Evolutionary conservation across 306 rosid genomes (phyloP).

Genomic region (Arachis hypogaea): DNA sequence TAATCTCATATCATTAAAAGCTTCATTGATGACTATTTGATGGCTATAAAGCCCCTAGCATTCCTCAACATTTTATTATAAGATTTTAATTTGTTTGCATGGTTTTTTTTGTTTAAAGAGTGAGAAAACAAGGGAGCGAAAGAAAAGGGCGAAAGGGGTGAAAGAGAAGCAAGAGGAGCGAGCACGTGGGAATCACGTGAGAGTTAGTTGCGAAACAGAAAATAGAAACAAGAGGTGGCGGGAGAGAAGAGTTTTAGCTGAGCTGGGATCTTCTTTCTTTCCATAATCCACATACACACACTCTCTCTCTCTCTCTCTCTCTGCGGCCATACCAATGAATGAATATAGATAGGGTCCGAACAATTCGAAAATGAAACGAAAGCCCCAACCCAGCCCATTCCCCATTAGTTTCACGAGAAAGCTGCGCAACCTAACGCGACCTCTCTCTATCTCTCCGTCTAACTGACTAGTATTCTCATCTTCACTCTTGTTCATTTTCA

Average conservation of each 20-base stretch:
- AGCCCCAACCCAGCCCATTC: not conserved
- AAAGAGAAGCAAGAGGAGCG: not conserved
- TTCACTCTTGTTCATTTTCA: not conserved
- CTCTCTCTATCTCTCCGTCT: not conserved
- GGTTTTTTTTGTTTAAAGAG: not conserved
- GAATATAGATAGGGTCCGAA: slow-evolving; percentile 1
- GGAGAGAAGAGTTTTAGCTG: not conserved
- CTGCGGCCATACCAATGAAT: not conserved
- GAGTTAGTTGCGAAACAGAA: slow-evolving; percentile 3
- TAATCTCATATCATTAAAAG: no score
- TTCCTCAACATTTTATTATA: no score
- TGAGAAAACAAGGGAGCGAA: not conserved
- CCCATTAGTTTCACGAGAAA: slow-evolving; percentile 30
- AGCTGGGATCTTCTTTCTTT: not conserved
- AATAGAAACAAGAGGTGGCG: slow-evolving; percentile 23
- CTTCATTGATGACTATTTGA: no score
- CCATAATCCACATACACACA: no score
- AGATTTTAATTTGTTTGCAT: no score
- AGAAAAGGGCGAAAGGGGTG: not conserved
- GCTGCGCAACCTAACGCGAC: not conserved
- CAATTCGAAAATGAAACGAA: not conserved
- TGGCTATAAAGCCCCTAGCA: no score
- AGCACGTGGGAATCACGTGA: slow-evolving; percentile 15
- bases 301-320: not conserved
- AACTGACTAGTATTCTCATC: not conserved